Percentiles rank a stretch among this genome's conserved stretches.
Evolutionary conservation across 2,329 filamentous ascomycete species (phyloP).

Genomic region (Calcarisporium arbuscula): DNA sequence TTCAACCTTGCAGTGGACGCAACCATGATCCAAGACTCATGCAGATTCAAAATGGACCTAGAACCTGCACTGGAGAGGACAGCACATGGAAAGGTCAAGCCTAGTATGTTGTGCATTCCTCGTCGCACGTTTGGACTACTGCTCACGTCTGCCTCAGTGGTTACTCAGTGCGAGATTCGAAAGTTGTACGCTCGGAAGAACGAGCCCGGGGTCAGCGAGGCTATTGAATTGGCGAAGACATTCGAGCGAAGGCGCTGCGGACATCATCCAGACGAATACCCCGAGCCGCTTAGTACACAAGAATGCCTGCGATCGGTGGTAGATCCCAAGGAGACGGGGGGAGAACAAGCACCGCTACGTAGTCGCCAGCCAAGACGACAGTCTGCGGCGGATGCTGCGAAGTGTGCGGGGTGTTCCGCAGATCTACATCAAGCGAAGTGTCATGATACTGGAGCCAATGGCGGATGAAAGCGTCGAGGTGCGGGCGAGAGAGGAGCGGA

Average conservation of each 20-base stretch:
- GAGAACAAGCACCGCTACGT: slow-evolving; percentile 76
- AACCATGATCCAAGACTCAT: slow-evolving; percentile 74
- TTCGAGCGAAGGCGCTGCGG: slow-evolving; percentile 73
- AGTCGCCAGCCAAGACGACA: slow-evolving; percentile 65
- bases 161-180: slow-evolving; percentile 75
- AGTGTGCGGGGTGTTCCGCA: slow-evolving; percentile 66
- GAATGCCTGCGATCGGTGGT: slow-evolving; percentile 72
- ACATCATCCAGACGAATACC: slow-evolving; percentile 66
- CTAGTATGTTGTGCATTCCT: slow-evolving; percentile 46
- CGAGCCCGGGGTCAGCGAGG: slow-evolving; percentile 45
- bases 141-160: slow-evolving; percentile 47
- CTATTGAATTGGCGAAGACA: slow-evolving; percentile 69
- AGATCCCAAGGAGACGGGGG: slow-evolving; percentile 64
- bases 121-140: slow-evolving; percentile 1
- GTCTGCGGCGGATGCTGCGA: slow-evolving; percentile 57
- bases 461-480: slow-evolving; percentile 57
- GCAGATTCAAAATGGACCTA: slow-evolving; percentile 86
- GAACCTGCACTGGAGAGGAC: slow-evolving; percentile 69
- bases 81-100: slow-evolving; percentile 81
- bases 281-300: slow-evolving; percentile 60
- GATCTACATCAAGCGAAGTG: slow-evolving; percentile 71
- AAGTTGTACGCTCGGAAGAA: slow-evolving; percentile 63
- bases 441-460: slow-evolving; percentile 70
- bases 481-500: slow-evolving; percentile 62
- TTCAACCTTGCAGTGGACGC: slow-evolving; percentile 58